Base-by-base conservation (phyloP, 2,329 filamentous ascomycete species). In the Pseudogymnoascus sp. region DNA sequence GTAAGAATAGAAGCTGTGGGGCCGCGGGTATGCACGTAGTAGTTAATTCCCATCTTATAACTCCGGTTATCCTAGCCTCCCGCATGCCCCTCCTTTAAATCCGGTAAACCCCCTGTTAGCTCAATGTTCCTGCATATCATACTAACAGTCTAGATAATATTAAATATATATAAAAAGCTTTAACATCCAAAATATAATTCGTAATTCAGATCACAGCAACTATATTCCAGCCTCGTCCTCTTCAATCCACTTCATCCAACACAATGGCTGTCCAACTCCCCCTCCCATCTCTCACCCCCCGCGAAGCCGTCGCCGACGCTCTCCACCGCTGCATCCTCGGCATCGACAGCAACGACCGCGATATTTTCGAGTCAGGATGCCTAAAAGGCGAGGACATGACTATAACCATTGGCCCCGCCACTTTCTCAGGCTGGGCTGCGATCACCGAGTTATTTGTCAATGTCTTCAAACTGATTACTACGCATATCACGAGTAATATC, bases 401-500 rank as follows among this genome's bases (percentile, higher is more conserved):
- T 34, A 43, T 70, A 19, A 62, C 61, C 25, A 3, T 67, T 1
- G 41, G 63, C 10, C 63, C n/a, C 4, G 51, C n/a, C 7, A 28
- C n/a, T 21, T 23, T 65, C 23, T 8, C 60, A 14, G 54, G 63
- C 19, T 65, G 70, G 16, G 31, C 63, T 19, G 54, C 43, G 1
- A 67, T 71, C 41, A 60, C 54, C 14, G 60, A 63, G 7, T 23
- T 62, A 1, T 7, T 72, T n/a, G 63, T 70, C 62, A 64, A 62
- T 8, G 63, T 71, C 19, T 66, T 67, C n/a, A 66, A 64, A 1
- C 73, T 67, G 57, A 70, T 71, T 34, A 74, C 73, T 13, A 75
- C 72, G 8, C 75, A 76, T 63, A 69, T 68, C n/a, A 63, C 71
- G 48, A 73, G 66, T 61, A 75, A 72, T 62, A 64, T 73, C 14